Conservation (phyloP, 306 rosid species). For the Alnus glutinosa region DNA sequence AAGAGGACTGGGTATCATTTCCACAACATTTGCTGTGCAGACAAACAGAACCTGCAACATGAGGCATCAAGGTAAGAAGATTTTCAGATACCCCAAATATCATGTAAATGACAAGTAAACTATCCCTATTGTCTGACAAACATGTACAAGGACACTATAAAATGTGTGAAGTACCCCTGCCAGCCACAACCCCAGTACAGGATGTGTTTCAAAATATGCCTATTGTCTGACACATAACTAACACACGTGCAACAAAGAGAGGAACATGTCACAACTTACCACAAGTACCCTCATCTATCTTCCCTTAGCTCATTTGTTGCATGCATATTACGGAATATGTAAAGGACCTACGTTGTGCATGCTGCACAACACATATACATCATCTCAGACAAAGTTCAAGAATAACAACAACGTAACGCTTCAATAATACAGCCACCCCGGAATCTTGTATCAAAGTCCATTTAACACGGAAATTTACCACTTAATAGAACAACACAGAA, state of each 20-base stretch:
- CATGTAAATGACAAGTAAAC: not conserved
- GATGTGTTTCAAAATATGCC: not conserved
- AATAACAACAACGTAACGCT: not conserved
- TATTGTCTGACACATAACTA: not conserved
- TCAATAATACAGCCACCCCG: not conserved
- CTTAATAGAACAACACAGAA: constrained; percentile 2
- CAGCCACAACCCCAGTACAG: not conserved
- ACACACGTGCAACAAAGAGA: not conserved
- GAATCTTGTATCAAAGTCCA: not conserved
- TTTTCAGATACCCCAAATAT: not conserved
- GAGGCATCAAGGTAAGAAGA: constrained; percentile 21
- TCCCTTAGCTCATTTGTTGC: constrained; percentile 2
- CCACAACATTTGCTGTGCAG: constrained; percentile 94
- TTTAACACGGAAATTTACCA: constrained; percentile 12
- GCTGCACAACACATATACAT: not conserved
- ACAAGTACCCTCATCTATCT: not conserved
- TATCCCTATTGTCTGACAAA: constrained; percentile 5
- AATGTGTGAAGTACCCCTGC: not conserved
- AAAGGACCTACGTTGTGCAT: not conserved
- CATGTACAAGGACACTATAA: not conserved
- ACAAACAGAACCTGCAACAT: constrained; percentile 93
- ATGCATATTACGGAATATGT: not conserved
- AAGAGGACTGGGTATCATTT: constrained; percentile 90
- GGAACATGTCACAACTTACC: not conserved
- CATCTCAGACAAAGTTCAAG: not conserved